A percentile compares a stretch with the other conserved stretches of the same genome.
phyloP scores from a whole-genome alignment of 1,284 basidiomycete genomes.

The Gomphus sp. region DNA sequence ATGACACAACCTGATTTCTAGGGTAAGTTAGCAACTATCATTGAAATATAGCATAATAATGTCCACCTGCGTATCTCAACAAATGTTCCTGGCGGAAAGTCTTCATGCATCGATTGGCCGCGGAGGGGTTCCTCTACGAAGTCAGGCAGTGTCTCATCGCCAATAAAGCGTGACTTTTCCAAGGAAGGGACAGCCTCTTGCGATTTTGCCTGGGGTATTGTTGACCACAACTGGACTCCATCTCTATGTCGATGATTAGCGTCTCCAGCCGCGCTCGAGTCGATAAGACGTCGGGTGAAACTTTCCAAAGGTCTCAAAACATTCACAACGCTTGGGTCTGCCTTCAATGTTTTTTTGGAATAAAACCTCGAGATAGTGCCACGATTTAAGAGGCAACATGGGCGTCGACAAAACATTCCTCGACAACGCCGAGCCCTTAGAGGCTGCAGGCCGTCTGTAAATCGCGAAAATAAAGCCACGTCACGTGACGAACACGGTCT shows the following conservation, averaged over 20 bases:
- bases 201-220: slow-evolving; percentile 1
- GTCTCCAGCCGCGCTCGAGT: neutral
- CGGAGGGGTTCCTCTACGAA: neutral
- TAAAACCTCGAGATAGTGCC: neutral
- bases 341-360: neutral
- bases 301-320: neutral
- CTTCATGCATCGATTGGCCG: neutral
- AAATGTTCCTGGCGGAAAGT: slow-evolving; percentile 40
- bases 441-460: neutral
- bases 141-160: neutral
- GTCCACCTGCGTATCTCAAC: slow-evolving; percentile 52
- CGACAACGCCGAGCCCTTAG: neutral
- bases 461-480: neutral
- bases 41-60: neutral
- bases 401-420: slow-evolving; percentile 4
- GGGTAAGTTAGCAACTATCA: neutral
- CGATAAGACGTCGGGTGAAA: slow-evolving; percentile 8
- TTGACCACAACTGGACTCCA: neutral
- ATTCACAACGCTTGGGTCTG: neutral
- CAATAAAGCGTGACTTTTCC: slow-evolving; percentile 9
- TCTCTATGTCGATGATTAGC: neutral
- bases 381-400: neutral
- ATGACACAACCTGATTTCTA: slow-evolving; percentile 33
- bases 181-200: neutral
- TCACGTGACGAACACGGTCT: neutral